A percentile compares a stretch with the other conserved stretches of the same genome.
Evolutionary conservation across 176 grass and related monocot genomes (phyloP).

Genomic region (Microstegium vimineum): DNA sequence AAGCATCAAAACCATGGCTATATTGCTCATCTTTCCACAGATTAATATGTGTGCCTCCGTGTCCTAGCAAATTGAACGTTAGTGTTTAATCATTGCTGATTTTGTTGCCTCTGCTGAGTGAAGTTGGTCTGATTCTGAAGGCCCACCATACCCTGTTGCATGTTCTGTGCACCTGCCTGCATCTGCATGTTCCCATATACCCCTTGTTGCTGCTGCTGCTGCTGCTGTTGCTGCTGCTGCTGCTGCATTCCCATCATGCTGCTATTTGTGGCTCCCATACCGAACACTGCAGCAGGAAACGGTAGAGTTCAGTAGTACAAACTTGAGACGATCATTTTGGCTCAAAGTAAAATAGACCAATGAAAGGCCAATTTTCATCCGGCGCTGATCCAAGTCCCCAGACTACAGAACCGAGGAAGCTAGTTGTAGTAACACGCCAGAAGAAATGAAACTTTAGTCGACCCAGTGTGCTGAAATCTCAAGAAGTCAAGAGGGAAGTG

Average conservation of each 20-base stretch:
- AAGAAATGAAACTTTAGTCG: not conserved
- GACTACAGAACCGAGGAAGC: not conserved
- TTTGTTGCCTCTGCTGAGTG: constrained; percentile 79
- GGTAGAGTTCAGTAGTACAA: not conserved
- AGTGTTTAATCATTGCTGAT: constrained; percentile 51
- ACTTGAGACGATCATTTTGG: not conserved
- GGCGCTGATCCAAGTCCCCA: not conserved
- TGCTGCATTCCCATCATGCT: constrained; percentile 85
- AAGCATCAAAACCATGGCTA: not conserved
- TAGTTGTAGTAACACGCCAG: not conserved
- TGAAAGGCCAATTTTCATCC: not conserved
- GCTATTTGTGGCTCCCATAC: constrained; percentile 59
- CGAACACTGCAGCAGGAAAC: constrained; percentile 56
- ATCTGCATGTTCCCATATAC: constrained; percentile 70
- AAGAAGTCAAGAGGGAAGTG: not conserved
- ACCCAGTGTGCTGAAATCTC: not conserved
- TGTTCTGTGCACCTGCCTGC: constrained; percentile 56
- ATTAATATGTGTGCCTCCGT: not conserved
- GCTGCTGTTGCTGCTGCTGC: too few species aligned
- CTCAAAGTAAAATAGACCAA: not conserved
- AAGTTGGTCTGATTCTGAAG: constrained; percentile 72
- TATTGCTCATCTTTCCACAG: not conserved
- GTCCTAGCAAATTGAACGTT: not conserved
- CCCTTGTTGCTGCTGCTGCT: too few species aligned
- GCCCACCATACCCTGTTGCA: constrained; percentile 87